These are phyloP conservation scores for Helotiales sp. DNA, from an alignment of 2,329 filamentous ascomycete species.

Conservation along the genomic window DNA sequence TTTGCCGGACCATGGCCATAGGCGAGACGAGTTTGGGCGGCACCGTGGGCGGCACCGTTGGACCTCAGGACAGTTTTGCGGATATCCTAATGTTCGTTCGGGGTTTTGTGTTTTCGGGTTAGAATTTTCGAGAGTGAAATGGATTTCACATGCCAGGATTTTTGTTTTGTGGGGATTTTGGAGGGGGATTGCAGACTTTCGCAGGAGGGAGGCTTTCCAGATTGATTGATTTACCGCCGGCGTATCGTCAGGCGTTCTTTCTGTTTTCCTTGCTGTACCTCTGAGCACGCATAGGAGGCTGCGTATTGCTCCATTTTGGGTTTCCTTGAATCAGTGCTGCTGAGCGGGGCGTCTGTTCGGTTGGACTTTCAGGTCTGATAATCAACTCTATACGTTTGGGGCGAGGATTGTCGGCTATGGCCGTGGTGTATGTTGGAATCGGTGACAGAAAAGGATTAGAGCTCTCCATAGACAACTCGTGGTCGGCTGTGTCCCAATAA, in stretches of 20 bases:
- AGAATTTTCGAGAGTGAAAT: not conserved
- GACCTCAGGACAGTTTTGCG: not conserved
- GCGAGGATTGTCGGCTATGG: not conserved
- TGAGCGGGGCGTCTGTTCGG: constrained; percentile 10
- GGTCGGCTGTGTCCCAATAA: constrained; percentile 16
- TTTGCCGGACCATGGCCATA: not conserved
- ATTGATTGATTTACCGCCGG: constrained; percentile 7
- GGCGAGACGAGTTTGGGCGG: not conserved
- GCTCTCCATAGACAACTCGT: not conserved
- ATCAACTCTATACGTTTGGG: not conserved
- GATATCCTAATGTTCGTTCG: not conserved
- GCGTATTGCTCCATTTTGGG: constrained; percentile 4
- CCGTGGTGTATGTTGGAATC: constrained; percentile 13
- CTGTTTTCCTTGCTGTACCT: not conserved
- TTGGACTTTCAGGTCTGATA: constrained; percentile 11
- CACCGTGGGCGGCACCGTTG: not conserved
- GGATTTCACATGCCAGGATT: not conserved
- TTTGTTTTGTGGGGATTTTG: not conserved
- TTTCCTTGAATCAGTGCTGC: not conserved
- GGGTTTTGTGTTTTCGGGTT: not conserved
- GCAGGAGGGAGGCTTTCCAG: not conserved
- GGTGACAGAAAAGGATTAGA: constrained; percentile 18
- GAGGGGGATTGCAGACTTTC: not conserved
- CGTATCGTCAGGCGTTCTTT: constrained; percentile 13
- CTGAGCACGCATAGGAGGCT: constrained; percentile 14